Evolutionary conservation across 1,284 basidiomycete genomes (phyloP), one percentile per base, ranked within the genome.

Genomic region (Pseudozyma hubeiensis): DNA sequence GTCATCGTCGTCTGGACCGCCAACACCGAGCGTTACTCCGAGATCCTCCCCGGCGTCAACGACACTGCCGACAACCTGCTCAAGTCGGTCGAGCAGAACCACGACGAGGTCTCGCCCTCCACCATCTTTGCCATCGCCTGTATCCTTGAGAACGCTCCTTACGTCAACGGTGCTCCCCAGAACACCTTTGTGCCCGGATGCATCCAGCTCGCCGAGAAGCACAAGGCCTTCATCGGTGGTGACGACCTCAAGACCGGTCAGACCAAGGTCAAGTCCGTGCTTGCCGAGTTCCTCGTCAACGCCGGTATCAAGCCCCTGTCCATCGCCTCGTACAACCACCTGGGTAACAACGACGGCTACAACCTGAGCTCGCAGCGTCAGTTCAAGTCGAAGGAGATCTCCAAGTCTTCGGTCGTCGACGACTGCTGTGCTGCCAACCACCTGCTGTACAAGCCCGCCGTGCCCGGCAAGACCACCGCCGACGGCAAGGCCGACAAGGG

Each of bases 181-280:
- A 99, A 99, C 90, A 98, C 96, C 7, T 98, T 98, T 84, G 94
- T 99, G 34, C 96, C 97, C 1, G 96, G 97, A 80, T 91, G 91
- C 79, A 92, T 99, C 83, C 89, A 91, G 84, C 92, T 99, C 70
- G 94, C 96, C 53, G 95, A 98, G 88, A 88, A 90, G 79, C 87
- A 92, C 81, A 88, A 91, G 84, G 91, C 93, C 9, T 98, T 98
- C 88, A 97, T 99, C 81, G 95, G 93, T 60, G 95, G 97, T 55
- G 96, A 98, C 84, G 96, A 99, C 85, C 91, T 99, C 87, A 99
- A 99, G 89, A 84, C 84, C 5, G 86, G 86, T 40, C 86, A 87
- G 81, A 87, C 86, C 56, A 86, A 86, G 78, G 84, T 86, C 77
- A 86, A 97, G 89, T 93, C 92, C 43, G 95, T 97, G 51, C 88